Percentiles rank a stretch among this genome's conserved stretches.
These are phyloP conservation scores for Stachybotrys chartarum DNA, from an alignment of 2,329 filamentous ascomycete species.

Conservation along the genomic window DNA sequence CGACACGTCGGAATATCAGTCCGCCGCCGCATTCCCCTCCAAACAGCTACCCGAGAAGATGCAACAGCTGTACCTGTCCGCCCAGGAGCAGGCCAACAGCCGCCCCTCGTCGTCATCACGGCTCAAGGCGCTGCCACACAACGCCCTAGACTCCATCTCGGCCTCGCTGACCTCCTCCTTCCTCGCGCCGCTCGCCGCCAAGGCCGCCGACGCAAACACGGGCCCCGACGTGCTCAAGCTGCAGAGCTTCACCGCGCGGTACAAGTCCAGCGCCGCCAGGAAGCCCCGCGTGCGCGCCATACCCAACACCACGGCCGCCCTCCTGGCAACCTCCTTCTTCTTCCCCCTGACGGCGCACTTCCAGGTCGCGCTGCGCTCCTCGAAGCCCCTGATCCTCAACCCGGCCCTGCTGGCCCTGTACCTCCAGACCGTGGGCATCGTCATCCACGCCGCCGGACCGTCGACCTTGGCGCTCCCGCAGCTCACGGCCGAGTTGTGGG, in stretches of 20 bases:
- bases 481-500: conserved; percentile 79
- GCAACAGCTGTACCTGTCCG: conserved; percentile 59
- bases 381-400: conserved; percentile 58
- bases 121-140: conserved; percentile 45
- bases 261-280: conserved; percentile 24
- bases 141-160: conserved; percentile 62
- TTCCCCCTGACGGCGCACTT: conserved; percentile 78
- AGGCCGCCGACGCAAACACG: conserved; percentile 70
- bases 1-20: conserved; percentile 47
- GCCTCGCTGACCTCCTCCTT: conserved; percentile 62
- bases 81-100: conserved; percentile 13
- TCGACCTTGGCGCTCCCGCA: conserved; percentile 68
- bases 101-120: conserved; percentile 23
- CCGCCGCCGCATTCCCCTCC: conserved; percentile 61
- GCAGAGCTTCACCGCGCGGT: conserved; percentile 69
- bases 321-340: conserved; percentile 76
- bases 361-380: conserved; percentile 51
- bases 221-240: conserved; percentile 84
- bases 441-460: conserved; percentile 78
- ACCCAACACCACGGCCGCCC: conserved; percentile 69
- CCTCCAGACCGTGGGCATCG: conserved; percentile 76
- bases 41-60: conserved; percentile 70
- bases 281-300: conserved; percentile 46
- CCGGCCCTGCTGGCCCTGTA: conserved; percentile 72
- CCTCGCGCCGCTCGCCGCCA: conserved; percentile 73